Evolutionary conservation across 2,329 filamentous ascomycete species (phyloP).

Genomic region (Esteya vermicola): DNA sequence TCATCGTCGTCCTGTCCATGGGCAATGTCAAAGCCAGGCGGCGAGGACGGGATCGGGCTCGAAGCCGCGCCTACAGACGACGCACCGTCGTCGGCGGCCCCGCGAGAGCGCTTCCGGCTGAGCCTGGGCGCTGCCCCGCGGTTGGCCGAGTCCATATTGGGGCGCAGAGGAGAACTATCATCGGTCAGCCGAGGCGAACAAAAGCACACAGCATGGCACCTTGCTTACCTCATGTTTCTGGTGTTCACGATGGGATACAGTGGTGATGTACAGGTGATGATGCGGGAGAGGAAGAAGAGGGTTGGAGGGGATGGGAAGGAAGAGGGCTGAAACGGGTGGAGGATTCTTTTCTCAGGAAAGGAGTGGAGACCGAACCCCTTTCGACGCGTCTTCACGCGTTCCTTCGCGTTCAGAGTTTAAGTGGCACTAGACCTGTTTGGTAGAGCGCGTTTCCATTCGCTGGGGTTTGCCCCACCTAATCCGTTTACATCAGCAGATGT

Average conservation of each 20-base stretch:
- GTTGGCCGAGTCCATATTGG: conserved; percentile 72
- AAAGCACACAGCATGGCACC: no score
- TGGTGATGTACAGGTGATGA: no score
- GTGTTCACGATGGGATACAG: not conserved
- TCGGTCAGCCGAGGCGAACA: not conserved
- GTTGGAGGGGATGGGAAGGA: not conserved
- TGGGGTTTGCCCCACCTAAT: not conserved
- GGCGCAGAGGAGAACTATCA: conserved; percentile 64
- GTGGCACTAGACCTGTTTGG: conserved; percentile 21
- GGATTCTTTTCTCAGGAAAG: not conserved
- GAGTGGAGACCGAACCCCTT: not conserved
- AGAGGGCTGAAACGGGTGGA: not conserved
- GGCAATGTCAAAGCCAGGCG: conserved; percentile 48
- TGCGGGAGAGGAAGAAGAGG: no score
- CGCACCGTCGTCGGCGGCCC: conserved; percentile 33
- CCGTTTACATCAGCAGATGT: not conserved
- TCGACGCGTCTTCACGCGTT: conserved; percentile 4
- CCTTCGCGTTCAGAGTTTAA: conserved; percentile 21
- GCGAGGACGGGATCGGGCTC: conserved; percentile 54
- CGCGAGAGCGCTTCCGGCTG: conserved; percentile 41
- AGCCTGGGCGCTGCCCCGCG: conserved; percentile 44
- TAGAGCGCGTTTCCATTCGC: conserved; percentile 12
- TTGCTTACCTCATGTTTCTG: conserved; percentile 13
- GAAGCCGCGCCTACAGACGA: conserved; percentile 39
- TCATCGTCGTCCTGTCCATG: conserved; percentile 54